Evolutionary conservation across 116 monocot species (phyloP), one percentile per base, ranked within the genome.

Genomic region (Papilionanthe hybrid): DNA sequence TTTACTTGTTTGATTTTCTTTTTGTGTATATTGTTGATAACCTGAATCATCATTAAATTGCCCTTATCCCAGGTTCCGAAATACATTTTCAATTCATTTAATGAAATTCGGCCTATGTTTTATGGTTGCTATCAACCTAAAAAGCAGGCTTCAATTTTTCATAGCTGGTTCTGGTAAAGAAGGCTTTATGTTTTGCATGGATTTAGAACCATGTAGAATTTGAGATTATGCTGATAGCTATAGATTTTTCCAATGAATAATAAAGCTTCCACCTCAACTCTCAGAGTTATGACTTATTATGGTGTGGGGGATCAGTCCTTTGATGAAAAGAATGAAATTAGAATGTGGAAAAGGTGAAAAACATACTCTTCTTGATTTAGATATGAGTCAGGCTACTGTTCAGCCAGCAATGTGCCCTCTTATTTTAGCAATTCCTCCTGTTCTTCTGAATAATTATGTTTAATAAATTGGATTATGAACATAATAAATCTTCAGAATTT

Each of bases 291-390:
- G 58, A 17, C 6, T 58, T 19, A 58, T 4, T 58, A 20, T 58
- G 58, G 58, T 58, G 58, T 20, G 57, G 57, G 18, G 57, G 57
- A 57, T 57, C n/a, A 57, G 57, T 57, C 57, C 57, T 57, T 57
- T 5, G 15, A 57, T 57, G 57, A 57, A 57, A 57, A 57, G n/a
- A 57, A 57, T 5, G 15, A 57, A 57, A 57, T 57, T 57, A 20
- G 57, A 57, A 57, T 17, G n/a, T 57, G 57, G 45, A 45, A 9
- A 10, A 45, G 45, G 45, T 8, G 45, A 45, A 45, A 5, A 4
- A 45, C 45, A 45, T 45, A 45, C 45, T 45, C 45, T 45, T 45
- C 45, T 45, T 45, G 45, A 45, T 45, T 7, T 45, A 45, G 45
- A 45, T 45, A 45, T 45, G 45, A 0, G 10, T 45, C 45, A 45